Conservation (phyloP, 192 early-diverging fungal genomes). For the Phlyctochytrium planicorne region DNA sequence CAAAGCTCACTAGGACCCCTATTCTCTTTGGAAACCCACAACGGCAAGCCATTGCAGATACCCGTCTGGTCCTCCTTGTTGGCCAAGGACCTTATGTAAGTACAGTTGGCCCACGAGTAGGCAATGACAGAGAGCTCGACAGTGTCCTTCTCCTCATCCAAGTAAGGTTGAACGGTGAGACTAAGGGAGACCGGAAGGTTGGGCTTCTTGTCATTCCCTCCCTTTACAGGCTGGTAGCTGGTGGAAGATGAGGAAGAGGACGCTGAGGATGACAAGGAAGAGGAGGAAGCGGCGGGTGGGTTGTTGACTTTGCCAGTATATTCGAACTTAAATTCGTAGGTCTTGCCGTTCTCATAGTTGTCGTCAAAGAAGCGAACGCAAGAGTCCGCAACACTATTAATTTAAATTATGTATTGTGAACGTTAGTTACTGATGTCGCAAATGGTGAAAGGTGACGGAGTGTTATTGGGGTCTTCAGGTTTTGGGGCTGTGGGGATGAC, state of each 20-base stretch:
- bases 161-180: too few species aligned
- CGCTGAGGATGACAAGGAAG: background rate
- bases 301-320: background rate
- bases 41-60: background rate
- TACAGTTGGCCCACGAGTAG: background rate
- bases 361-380: background rate
- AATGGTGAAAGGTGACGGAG: background rate
- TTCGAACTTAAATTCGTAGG: background rate
- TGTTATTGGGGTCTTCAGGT: too few species aligned
- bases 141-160: too few species aligned
- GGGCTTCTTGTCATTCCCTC: too few species aligned
- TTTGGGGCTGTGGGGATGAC: background rate
- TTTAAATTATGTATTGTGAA: background rate
- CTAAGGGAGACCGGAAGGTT: too few species aligned
- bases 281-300: background rate
- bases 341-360: background rate
- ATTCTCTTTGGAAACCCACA: background rate
- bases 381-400: background rate
- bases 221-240: too few species aligned
- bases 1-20: background rate
- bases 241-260: background rate
- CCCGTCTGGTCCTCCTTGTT: background rate
- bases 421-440: background rate
- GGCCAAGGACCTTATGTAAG: background rate
- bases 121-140: background rate